Base-by-base conservation (phyloP, 1,284 basidiomycete genomes). In the Austropuccinia psidii region DNA sequence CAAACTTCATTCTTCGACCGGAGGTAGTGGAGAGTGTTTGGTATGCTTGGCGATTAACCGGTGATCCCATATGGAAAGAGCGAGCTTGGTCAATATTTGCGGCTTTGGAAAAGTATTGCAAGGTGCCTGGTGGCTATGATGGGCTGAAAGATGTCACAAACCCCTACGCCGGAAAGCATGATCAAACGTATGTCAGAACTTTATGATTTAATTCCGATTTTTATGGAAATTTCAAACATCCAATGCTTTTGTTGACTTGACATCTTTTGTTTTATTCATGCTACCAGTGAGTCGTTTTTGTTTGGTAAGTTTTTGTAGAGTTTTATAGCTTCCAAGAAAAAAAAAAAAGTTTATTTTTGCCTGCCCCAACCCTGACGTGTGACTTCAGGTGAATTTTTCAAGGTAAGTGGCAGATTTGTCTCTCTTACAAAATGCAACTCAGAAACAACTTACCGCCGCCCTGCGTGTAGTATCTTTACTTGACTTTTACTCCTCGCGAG, bases 1-100 rank as follows among this genome's bases (percentile, higher is more conserved):
- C 29, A 39, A 13, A 24, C 11, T 50, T 52, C 24, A 19, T 62
- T 15, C 29, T 73, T 27, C n/a, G 47, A 13, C 58, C 58, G 8
- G 58, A 90, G 87, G 84, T 89, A 2, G 80, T 89, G 7, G 89
- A 90, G 77, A 86, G 85, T 58, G 84, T 89, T 75, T 89, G 87
- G 78, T 79, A 88, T 29, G 79, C 90, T 74, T 90, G 87, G 87
- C 83, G 86, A 52, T 86, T 85, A 19, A 90, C 89, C 1, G 85
- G 87, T 0, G 86, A 90, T 73, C 79, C 80, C 19, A 84, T 83
- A 58, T 90, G 89, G 89, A 82, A 73, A 64, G 69, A 73, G 5
- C 33, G 69, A 41, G 69, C 69, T 13, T 73, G 69, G 69, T n/a
- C 39, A 29, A 39, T 73, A 7, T 72, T 52, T 52, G 27, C 61